Evolutionary conservation across 2,329 filamentous ascomycete species (phyloP).

Genomic region (Aspergillus ochraceus): DNA sequence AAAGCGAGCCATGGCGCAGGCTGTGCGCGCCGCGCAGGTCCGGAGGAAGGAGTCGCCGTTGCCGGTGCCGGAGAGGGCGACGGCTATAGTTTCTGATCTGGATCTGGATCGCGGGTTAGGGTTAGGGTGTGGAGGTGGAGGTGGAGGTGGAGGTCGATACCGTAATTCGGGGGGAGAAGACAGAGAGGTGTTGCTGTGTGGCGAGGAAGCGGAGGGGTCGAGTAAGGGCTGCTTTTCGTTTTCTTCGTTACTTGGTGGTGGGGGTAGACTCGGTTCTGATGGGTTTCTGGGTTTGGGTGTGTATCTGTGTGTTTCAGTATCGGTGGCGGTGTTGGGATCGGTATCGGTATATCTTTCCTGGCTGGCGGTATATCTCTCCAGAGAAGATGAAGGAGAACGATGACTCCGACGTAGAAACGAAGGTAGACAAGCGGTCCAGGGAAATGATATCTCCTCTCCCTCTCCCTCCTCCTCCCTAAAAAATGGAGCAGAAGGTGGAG

Average conservation of each 20-base stretch:
- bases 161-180: too few species aligned
- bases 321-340: too few species aligned
- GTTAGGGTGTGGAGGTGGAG: too few species aligned
- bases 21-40: constrained; percentile 67
- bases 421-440: not conserved
- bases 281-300: too few species aligned
- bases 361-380: not conserved
- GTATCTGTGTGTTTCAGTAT: too few species aligned
- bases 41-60: constrained; percentile 88
- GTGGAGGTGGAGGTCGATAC: too few species aligned
- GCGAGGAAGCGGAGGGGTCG: too few species aligned
- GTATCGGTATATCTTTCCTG: not conserved
- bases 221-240: too few species aligned
- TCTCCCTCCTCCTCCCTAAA: too few species aligned
- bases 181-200: not conserved
- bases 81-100: constrained; percentile 28
- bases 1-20: constrained; percentile 72
- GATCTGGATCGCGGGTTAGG: not conserved
- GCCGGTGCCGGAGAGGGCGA: constrained; percentile 74
- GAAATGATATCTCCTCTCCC: not conserved
- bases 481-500: too few species aligned
- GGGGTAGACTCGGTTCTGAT: not conserved
- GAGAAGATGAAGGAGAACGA: not conserved
- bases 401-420: not conserved
- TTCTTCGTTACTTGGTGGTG: too few species aligned